These are phyloP conservation scores for Nitzschia sp. DNA, from an alignment of 108 stramenopile genomes.

Conservation along the genomic window DNA sequence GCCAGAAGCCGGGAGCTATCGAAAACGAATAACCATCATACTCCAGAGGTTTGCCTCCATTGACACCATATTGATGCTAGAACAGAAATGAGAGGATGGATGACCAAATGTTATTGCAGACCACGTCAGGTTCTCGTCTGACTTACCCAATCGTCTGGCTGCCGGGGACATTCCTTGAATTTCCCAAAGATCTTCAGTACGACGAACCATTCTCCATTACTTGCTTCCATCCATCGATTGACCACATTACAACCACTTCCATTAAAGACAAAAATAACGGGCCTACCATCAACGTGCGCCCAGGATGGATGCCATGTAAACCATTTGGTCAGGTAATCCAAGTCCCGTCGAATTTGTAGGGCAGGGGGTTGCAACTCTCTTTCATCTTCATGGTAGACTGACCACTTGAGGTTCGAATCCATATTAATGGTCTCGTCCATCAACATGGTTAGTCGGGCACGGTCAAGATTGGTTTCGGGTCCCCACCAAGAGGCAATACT, in stretches of 20 bases:
- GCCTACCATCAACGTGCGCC: slow-evolving; percentile 25
- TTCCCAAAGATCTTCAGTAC: slow-evolving; percentile 26
- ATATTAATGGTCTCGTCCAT: slow-evolving; percentile 23
- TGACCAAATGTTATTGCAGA: neutral
- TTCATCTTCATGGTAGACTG: slow-evolving; percentile 37
- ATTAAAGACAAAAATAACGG: slow-evolving; percentile 33
- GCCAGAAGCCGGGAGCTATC: slow-evolving; percentile 39
- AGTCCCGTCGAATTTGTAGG: slow-evolving; percentile 12
- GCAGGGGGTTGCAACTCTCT: neutral
- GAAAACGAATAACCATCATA: slow-evolving; percentile 16
- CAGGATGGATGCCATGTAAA: slow-evolving; percentile 38
- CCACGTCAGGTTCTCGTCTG: neutral
- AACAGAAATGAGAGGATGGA: neutral
- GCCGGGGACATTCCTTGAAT: slow-evolving; percentile 12
- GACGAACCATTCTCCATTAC: slow-evolving; percentile 30
- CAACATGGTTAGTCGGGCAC: slow-evolving; percentile 20
- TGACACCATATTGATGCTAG: slow-evolving; percentile 32
- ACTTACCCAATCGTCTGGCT: slow-evolving; percentile 26
- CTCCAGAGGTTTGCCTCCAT: slow-evolving; percentile 1
- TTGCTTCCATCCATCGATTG: slow-evolving; percentile 30
- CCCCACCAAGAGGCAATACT: slow-evolving; percentile 38
- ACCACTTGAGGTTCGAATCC: slow-evolving; percentile 29
- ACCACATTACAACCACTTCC: slow-evolving; percentile 21
- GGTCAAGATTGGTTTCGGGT: slow-evolving; percentile 19
- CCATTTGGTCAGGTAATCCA: slow-evolving; percentile 33